These are phyloP conservation scores for Phragmites australis DNA, from an alignment of 176 grass and related monocot genomes.

Conservation along the genomic window DNA sequence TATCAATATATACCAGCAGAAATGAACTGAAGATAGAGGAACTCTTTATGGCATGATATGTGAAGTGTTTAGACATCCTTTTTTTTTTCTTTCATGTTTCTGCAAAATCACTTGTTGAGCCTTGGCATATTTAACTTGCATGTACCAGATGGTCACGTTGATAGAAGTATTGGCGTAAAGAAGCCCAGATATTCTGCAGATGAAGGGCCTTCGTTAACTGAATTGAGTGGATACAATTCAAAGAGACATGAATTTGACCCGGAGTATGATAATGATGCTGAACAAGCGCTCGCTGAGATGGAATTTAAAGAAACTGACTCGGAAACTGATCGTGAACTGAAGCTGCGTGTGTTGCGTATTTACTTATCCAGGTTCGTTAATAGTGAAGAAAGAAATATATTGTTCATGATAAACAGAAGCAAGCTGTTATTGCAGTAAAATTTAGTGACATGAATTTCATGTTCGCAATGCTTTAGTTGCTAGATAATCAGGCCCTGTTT, in stretches of 20 bases:
- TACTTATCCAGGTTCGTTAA: slow-evolving; percentile 81
- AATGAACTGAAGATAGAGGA: not conserved
- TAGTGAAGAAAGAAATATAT: not conserved
- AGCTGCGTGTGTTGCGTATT: slow-evolving; percentile 81
- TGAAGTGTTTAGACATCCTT: not conserved
- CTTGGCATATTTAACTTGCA: slow-evolving; percentile 35
- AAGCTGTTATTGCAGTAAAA: not conserved
- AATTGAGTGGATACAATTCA: slow-evolving; percentile 86
- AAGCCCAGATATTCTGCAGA: slow-evolving; percentile 92
- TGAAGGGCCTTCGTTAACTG: slow-evolving; percentile 87
- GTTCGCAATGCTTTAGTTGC: slow-evolving; percentile 11
- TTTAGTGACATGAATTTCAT: slow-evolving; percentile 6
- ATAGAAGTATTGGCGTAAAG: slow-evolving; percentile 91
- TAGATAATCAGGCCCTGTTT: not conserved
- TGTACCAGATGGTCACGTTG: slow-evolving; percentile 65
- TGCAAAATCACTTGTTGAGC: not conserved
- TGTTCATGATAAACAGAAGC: not conserved
- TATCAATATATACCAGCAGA: not conserved
- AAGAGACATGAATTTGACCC: slow-evolving; percentile 98
- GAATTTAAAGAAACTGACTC: slow-evolving; percentile 95
- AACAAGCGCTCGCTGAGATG: slow-evolving; percentile 95
- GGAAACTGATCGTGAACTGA: slow-evolving; percentile 83
- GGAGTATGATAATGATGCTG: slow-evolving; percentile 97
- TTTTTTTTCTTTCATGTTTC: not conserved
- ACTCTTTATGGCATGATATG: not conserved